These are phyloP conservation scores for Penicillium argentinense DNA, from an alignment of 495 filamentous ascomycete species.

Conservation along the genomic window DNA sequence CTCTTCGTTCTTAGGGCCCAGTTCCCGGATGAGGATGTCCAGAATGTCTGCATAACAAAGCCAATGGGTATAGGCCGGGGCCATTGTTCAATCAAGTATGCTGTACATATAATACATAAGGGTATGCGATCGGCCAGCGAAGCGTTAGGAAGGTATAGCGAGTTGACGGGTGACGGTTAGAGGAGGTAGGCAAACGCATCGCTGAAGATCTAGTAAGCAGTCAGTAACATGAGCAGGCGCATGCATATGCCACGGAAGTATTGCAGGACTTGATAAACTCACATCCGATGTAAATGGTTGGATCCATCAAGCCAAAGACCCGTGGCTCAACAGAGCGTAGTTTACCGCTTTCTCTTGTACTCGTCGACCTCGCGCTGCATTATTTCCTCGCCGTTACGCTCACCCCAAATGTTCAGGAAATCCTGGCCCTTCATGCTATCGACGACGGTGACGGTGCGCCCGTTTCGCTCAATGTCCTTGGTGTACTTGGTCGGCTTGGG, in stretches of 20 bases:
- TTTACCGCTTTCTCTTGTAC: conserved; percentile 8
- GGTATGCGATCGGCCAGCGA: conserved; percentile 23
- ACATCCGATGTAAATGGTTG: not conserved
- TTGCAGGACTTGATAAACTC: not conserved
- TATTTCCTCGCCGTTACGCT: conserved; percentile 35
- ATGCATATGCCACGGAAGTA: too few relatives aligned
- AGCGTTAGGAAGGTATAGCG: conserved; percentile 15
- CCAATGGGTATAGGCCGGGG: not conserved
- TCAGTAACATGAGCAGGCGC: not conserved
- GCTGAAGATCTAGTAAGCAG: not conserved
- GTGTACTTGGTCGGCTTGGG: conserved; percentile 39
- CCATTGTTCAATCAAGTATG: conserved; percentile 14
- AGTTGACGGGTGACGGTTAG: not conserved
- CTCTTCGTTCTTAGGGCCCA: not conserved
- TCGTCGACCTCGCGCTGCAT: conserved; percentile 28
- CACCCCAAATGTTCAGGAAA: conserved; percentile 42
- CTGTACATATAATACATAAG: conserved; percentile 31
- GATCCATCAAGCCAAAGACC: not conserved
- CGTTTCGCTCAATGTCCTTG: conserved; percentile 31
- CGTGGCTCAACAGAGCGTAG: not conserved
- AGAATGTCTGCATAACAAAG: not conserved
- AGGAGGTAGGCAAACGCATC: not conserved
- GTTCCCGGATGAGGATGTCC: not conserved
- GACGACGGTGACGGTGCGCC: conserved; percentile 23
- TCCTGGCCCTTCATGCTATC: conserved; percentile 36